A percentile compares a stretch with the other conserved stretches of the same genome.
These are phyloP conservation scores for Helenozyma baotianmanensis DNA, from an alignment of 805 yeast species.

Conservation along the genomic window DNA sequence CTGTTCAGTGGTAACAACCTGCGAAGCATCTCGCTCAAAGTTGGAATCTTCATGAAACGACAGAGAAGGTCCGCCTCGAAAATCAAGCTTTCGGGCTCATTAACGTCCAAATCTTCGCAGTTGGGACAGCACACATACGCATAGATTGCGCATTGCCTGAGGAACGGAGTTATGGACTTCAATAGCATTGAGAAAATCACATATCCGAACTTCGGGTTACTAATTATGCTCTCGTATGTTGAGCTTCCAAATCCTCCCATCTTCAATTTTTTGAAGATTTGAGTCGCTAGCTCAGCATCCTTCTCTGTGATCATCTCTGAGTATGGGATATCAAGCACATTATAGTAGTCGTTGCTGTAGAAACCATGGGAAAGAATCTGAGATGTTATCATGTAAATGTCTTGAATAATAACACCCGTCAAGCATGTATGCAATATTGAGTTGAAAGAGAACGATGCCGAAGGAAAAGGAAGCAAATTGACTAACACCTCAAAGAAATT, in stretches of 20 bases:
- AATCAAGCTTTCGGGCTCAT: conserved; percentile 16
- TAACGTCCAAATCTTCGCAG: conserved; percentile 24
- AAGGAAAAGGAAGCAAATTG: conserved; percentile 45
- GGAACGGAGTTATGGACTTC: conserved; percentile 58
- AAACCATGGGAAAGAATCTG: conserved; percentile 26
- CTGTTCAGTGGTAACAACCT: conserved; percentile 2
- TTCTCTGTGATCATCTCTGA: conserved; percentile 20
- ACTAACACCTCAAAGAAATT: conserved; percentile 55
- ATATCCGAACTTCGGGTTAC: conserved; percentile 27
- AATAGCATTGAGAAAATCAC: conserved; percentile 50
- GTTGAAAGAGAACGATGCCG: conserved; percentile 42
- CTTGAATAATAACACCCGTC: conserved; percentile 50
- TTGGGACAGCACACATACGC: conserved; percentile 51
- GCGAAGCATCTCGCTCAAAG: conserved; percentile 21
- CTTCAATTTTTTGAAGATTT: conserved; percentile 21
- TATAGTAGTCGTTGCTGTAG: conserved; percentile 20
- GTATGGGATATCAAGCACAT: conserved; percentile 35
- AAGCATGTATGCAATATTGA: conserved; percentile 47
- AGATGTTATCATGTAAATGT: conserved; percentile 19
- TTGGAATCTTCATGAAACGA: conserved; percentile 44
- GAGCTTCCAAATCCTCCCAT: conserved; percentile 2
- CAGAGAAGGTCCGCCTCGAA: conserved; percentile 56
- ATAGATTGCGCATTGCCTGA: conserved; percentile 58
- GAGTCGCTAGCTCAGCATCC: conserved; percentile 17
- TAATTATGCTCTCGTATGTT: conserved; percentile 9